phyloP scores from a whole-genome alignment of 2,329 filamentous ascomycete genomes.

The Drechslerella dactyloides region DNA sequence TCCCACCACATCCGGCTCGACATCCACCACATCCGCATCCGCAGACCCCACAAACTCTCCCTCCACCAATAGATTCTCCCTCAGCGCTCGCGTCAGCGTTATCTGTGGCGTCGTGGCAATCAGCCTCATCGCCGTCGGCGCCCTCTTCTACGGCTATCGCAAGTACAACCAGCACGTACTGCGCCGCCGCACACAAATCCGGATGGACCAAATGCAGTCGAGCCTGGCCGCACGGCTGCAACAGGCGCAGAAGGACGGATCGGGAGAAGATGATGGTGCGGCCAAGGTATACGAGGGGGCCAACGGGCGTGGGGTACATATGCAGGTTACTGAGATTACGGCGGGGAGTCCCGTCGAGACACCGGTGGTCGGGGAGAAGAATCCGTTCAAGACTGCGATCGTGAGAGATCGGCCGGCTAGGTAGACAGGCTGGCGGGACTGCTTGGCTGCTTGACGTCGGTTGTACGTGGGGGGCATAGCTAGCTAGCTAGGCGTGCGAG shows the following conservation, averaged over 20 bases:
- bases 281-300: constrained; percentile 43
- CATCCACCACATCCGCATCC: constrained; percentile 21
- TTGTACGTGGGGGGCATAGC: too few species aligned
- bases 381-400: constrained; percentile 22
- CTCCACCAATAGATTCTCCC: constrained; percentile 25
- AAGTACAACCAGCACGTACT: constrained; percentile 39
- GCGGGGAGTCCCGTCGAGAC: constrained; percentile 44
- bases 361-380: constrained; percentile 25
- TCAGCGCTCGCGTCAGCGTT: constrained; percentile 21
- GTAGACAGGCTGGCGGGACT: too few species aligned
- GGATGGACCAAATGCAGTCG: constrained; percentile 43
- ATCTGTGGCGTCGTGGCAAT: constrained; percentile 42
- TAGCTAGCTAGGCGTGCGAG: too few species aligned
- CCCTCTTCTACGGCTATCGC: constrained; percentile 42
- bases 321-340: constrained; percentile 39
- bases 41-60: constrained; percentile 24
- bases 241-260: constrained; percentile 37
- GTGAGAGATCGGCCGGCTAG: constrained; percentile 1
- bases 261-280: constrained; percentile 32
- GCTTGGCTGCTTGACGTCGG: too few species aligned
- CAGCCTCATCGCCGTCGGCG: constrained; percentile 37
- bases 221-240: constrained; percentile 41
- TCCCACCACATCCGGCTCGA: constrained; percentile 19
- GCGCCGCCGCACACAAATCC: constrained; percentile 37
- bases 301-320: constrained; percentile 20